Conservation (phyloP, 768 basidiomycete genomes). For the Phlebiopsis gigantea region DNA sequence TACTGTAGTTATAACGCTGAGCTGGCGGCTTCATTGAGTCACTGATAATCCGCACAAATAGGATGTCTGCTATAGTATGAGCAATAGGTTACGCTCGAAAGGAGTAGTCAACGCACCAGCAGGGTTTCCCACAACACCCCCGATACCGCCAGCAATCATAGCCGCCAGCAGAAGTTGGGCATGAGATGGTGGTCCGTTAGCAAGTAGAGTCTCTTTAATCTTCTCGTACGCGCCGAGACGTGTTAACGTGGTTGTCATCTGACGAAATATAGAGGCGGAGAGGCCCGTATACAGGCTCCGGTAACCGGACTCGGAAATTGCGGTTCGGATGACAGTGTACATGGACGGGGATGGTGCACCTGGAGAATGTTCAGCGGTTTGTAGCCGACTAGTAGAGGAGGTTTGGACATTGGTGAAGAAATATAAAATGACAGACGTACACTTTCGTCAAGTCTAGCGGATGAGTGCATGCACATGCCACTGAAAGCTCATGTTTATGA, state of each 20-base stretch:
- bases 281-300: constrained; percentile 77
- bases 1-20: constrained; percentile 70
- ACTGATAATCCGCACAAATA: constrained; percentile 85
- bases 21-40: constrained; percentile 73
- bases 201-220: constrained; percentile 54
- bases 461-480: constrained; percentile 80
- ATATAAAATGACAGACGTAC: constrained; percentile 27
- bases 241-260: constrained; percentile 89
- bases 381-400: constrained; percentile 58
- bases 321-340: constrained; percentile 55
- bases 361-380: constrained; percentile 48
- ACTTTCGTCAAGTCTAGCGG: constrained; percentile 86
- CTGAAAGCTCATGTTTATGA: too few species aligned
- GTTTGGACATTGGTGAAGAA: not conserved
- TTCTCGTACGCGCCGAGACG: constrained; percentile 80
- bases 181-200: constrained; percentile 46
- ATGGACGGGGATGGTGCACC: constrained; percentile 58
- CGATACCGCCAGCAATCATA: constrained; percentile 70
- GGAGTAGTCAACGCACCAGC: constrained; percentile 41
- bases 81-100: not conserved
- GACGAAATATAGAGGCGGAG: constrained; percentile 76
- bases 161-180: constrained; percentile 56
- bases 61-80: constrained; percentile 43
- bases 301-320: constrained; percentile 63
- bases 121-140: constrained; percentile 83